Percentiles rank a stretch among this genome's conserved stretches.
Conservation (phyloP, 805 yeast species). For the Metschnikowia corniflorae region DNA sequence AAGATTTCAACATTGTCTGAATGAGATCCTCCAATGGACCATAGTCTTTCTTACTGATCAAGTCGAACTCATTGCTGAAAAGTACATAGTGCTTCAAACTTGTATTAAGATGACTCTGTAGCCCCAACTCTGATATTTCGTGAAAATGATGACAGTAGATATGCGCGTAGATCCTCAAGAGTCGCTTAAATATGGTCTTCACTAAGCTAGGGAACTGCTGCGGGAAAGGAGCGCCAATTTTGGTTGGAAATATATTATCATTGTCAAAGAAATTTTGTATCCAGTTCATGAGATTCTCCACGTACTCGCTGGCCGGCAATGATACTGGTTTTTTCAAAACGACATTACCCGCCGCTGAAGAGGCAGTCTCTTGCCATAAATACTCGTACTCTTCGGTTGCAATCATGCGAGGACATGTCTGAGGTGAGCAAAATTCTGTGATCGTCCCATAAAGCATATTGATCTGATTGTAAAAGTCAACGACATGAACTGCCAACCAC, state of each 20-base stretch:
- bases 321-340: constrained; percentile 69
- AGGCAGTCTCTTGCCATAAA: constrained; percentile 82
- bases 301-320: constrained; percentile 91
- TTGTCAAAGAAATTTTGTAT: constrained; percentile 90
- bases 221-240: constrained; percentile 89
- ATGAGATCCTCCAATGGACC: constrained; percentile 91
- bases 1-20: constrained; percentile 52
- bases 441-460: constrained; percentile 95
- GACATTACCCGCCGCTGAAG: constrained; percentile 21
- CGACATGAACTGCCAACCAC: constrained; percentile 98
- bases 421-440: constrained; percentile 93
- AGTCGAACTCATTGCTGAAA: constrained; percentile 77
- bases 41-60: constrained; percentile 75
- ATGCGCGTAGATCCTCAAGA: constrained; percentile 94
- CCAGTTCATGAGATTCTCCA: constrained; percentile 92
- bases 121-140: constrained; percentile 86
- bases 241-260: constrained; percentile 84
- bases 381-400: constrained; percentile 97
- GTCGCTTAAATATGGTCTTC: constrained; percentile 82
- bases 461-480: constrained; percentile 92
- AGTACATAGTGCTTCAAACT: constrained; percentile 90
- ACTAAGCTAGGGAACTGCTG: constrained; percentile 74
- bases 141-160: constrained; percentile 97
- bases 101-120: constrained; percentile 90
- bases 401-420: constrained; percentile 94